A percentile compares a stretch with the other conserved stretches of the same genome.
phyloP scores from a whole-genome alignment of 108 stramenopile species.

The Cyclostephanos invisitatus region DNA sequence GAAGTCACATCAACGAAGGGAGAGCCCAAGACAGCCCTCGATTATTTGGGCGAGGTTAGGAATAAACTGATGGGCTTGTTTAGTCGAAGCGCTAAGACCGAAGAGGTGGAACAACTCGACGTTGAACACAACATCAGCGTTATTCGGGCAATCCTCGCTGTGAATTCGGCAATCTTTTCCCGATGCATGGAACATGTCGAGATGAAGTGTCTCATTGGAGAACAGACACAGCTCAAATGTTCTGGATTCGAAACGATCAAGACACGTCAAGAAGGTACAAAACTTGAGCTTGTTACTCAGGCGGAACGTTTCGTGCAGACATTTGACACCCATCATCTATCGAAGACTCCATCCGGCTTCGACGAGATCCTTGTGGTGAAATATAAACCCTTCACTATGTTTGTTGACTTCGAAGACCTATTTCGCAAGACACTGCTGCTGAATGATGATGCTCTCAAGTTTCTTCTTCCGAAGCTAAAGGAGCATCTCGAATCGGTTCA shows the following conservation, averaged over 20 bases:
- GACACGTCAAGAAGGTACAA: neutral
- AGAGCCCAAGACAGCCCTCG: too few relatives aligned
- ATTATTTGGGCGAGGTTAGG: too few relatives aligned
- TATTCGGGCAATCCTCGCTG: neutral
- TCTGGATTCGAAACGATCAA: neutral
- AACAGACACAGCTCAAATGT: neutral
- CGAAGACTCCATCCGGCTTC: neutral
- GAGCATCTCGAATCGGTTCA: constrained; percentile 5
- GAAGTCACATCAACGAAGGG: too few relatives aligned
- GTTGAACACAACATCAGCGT: neutral
- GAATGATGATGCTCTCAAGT: constrained; percentile 1
- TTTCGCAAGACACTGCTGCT: constrained; percentile 6
- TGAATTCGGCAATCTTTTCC: neutral
- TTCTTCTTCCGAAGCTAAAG: constrained; percentile 4
- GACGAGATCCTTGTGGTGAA: neutral
- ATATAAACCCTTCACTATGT: neutral
- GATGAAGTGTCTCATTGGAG: neutral
- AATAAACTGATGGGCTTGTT: too few relatives aligned
- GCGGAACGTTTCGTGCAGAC: neutral
- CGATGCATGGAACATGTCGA: neutral
- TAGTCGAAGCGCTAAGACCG: too few relatives aligned
- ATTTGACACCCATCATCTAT: neutral
- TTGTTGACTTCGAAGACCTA: neutral
- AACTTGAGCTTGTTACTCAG: constrained; percentile 5
- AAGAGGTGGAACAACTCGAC: neutral